phyloP scores from a whole-genome alignment of 768 basidiomycete species.

The Polyporus arcularius region DNA sequence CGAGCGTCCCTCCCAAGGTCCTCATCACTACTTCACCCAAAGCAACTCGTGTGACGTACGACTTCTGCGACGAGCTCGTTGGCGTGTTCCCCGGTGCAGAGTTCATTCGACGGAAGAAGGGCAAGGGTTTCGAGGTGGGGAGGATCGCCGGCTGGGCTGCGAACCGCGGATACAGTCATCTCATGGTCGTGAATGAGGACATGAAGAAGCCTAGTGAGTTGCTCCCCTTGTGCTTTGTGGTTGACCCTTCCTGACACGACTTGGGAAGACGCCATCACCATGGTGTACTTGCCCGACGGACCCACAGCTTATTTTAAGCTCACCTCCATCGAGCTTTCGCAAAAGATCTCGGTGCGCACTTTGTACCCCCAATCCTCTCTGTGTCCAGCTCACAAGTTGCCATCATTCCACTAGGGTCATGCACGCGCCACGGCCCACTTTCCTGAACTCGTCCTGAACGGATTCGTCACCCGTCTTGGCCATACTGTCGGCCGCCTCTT shows the following conservation, averaged over 20 bases:
- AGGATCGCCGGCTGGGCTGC: constrained; percentile 93
- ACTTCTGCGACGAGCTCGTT: constrained; percentile 90
- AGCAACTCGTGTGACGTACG: constrained; percentile 86
- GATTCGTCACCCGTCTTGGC: constrained; percentile 91
- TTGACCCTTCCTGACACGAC: constrained; percentile 8
- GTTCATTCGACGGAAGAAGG: constrained; percentile 82
- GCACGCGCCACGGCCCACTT: constrained; percentile 90
- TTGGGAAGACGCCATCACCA: constrained; percentile 81
- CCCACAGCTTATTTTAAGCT: constrained; percentile 97
- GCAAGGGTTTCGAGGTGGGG: constrained; percentile 89
- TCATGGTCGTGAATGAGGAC: constrained; percentile 95
- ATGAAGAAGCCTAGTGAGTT: constrained; percentile 87
- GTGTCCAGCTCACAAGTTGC: neutral
- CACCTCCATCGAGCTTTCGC: constrained; percentile 82
- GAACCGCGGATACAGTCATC: constrained; percentile 81
- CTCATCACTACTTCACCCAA: constrained; percentile 89
- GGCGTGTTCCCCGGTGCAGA: constrained; percentile 92
- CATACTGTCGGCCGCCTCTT: constrained; percentile 94
- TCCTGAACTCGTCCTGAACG: constrained; percentile 94
- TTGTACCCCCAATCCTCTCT: no score
- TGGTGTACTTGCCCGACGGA: constrained; percentile 87
- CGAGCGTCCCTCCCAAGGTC: constrained; percentile 78
- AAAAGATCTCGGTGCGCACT: constrained; percentile 78
- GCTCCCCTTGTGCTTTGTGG: neutral
- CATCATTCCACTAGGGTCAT: constrained; percentile 61